These are phyloP conservation scores for Rhododendron griersonianum DNA, from an alignment of 148 eudicot genomes.

Conservation along the genomic window DNA sequence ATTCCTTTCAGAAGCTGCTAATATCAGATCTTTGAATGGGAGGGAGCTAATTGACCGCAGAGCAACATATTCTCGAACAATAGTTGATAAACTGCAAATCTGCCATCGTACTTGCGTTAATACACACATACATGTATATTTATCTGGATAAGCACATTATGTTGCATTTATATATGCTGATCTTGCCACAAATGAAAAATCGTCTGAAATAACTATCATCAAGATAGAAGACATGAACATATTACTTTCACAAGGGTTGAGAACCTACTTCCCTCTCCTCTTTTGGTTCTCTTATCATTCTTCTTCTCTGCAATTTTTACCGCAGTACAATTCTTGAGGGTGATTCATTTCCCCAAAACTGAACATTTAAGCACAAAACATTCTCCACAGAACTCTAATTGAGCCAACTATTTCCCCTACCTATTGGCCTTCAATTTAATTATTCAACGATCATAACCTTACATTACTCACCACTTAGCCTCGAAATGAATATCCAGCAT, in stretches of 20 bases:
- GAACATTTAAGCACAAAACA: neutral
- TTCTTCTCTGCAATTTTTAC: neutral
- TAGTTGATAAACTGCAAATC: conserved; percentile 96
- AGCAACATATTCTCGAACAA: conserved; percentile 86
- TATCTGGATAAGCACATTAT: conserved; percentile 1
- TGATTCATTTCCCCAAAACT: neutral
- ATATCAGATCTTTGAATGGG: conserved; percentile 80
- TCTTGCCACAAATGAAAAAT: neutral
- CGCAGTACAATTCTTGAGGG: neutral
- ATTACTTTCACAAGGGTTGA: neutral
- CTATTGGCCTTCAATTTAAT: neutral
- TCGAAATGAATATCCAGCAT: neutral
- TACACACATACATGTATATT: neutral
- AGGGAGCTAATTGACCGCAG: conserved; percentile 69
- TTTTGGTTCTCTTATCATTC: neutral
- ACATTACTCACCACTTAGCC: neutral
- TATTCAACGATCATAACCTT: neutral
- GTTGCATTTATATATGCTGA: conserved; percentile 3
- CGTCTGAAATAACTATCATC: neutral
- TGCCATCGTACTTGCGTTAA: conserved; percentile 10
- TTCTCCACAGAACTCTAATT: neutral
- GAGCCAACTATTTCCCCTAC: neutral
- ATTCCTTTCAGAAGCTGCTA: conserved; percentile 57
- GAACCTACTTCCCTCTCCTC: neutral
- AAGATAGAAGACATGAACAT: neutral